These are phyloP conservation scores for Vanrija pseudolonga DNA, from an alignment of 1,284 basidiomycete genomes.

Conservation along the genomic window DNA sequence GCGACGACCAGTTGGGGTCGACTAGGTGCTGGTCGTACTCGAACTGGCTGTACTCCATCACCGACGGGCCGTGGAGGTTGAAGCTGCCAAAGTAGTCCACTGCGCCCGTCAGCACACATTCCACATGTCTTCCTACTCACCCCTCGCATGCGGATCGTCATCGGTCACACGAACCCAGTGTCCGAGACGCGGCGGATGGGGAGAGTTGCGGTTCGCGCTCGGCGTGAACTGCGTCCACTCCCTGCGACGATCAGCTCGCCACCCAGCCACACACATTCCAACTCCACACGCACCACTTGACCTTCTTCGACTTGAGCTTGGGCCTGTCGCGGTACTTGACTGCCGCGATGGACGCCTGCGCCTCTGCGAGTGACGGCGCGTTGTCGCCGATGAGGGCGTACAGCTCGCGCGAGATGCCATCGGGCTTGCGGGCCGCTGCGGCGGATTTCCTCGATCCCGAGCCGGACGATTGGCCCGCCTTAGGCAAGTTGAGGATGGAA, in stretches of 20 bases:
- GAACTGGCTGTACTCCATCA: constrained; percentile 80
- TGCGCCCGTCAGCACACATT: constrained; percentile 31
- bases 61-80: constrained; percentile 51
- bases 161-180: constrained; percentile 44
- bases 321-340: constrained; percentile 85
- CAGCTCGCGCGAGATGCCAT: constrained; percentile 88
- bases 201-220: constrained; percentile 17
- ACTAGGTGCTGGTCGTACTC: constrained; percentile 76
- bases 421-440: constrained; percentile 57
- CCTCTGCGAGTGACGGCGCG: constrained; percentile 66
- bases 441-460: constrained; percentile 40
- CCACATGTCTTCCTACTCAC: constrained; percentile 14
- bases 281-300: constrained; percentile 57
- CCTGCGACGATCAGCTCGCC: constrained; percentile 52
- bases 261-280: too few relatives aligned
- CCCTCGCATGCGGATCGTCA: constrained; percentile 28
- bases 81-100: constrained; percentile 43
- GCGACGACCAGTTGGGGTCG: constrained; percentile 86
- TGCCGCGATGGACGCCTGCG: constrained; percentile 37
- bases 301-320: constrained; percentile 51
- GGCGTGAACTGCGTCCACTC: constrained; percentile 65
- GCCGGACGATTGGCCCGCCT: constrained; percentile 27
- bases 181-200: constrained; percentile 18
- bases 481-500: constrained; percentile 65
- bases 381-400: constrained; percentile 91